phyloP scores from a whole-genome alignment of 1,284 basidiomycete genomes.

The Hemileia vastatrix region DNA sequence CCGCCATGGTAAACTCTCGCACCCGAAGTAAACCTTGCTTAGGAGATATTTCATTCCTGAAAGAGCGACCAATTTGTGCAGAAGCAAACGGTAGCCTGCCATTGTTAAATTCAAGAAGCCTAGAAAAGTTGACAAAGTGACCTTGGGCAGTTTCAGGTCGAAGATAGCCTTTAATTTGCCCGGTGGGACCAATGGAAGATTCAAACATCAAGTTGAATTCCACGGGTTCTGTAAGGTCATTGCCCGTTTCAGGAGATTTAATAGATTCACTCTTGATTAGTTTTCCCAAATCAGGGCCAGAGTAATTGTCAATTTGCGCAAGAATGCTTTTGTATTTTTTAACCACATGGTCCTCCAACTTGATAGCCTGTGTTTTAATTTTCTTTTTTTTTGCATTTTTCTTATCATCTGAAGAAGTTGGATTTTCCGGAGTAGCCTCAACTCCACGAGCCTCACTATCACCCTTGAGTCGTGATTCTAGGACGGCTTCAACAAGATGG shows the following conservation, averaged over 20 bases:
- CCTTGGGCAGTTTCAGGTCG: slow-evolving; percentile 98
- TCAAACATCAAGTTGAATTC: slow-evolving; percentile 99
- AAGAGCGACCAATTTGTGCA: slow-evolving; percentile 90
- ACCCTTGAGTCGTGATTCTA: slow-evolving; percentile 79
- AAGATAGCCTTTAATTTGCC: slow-evolving; percentile 89
- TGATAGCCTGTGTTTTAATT: slow-evolving; percentile 63
- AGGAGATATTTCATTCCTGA: slow-evolving; percentile 98
- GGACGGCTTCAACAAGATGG: slow-evolving; percentile 86
- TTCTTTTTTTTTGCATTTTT: slow-evolving; percentile 73
- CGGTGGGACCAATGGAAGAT: slow-evolving; percentile 92
- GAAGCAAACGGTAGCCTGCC: slow-evolving; percentile 91
- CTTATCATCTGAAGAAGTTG: slow-evolving; percentile 55
- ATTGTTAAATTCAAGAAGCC: slow-evolving; percentile 96
- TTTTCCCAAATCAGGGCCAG: slow-evolving; percentile 76
- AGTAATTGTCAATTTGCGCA: slow-evolving; percentile 94
- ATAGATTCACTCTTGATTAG: slow-evolving; percentile 76
- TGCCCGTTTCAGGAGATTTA: slow-evolving; percentile 81
- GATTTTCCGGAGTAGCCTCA: slow-evolving; percentile 49
- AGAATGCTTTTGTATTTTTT: slow-evolving; percentile 71
- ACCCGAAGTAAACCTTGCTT: slow-evolving; percentile 91
- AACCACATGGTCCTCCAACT: slow-evolving; percentile 66
- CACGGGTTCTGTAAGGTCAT: slow-evolving; percentile 82
- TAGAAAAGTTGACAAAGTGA: slow-evolving; percentile 97
- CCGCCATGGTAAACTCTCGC: slow-evolving; percentile 96
- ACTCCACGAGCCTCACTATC: slow-evolving; percentile 82